phyloP scores from a whole-genome alignment of 192 early-diverging fungal species.

The Entomortierella parvispora region DNA sequence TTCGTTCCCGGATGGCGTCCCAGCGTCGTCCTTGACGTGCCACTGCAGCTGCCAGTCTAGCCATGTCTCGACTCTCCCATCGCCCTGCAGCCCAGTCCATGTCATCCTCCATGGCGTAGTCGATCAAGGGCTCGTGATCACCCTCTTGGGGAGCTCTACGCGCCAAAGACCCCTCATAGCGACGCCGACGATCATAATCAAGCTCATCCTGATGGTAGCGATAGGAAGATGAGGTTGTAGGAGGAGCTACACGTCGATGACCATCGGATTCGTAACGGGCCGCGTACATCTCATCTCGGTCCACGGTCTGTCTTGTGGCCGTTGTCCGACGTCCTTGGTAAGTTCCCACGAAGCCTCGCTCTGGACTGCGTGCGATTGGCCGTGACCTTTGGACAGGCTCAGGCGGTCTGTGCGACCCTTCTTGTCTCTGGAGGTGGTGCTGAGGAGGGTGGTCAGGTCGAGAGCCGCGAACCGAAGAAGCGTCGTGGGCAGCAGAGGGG shows the following conservation, averaged over 20 bases:
- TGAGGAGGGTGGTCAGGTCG: no score
- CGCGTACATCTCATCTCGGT: no score
- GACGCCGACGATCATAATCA: background rate
- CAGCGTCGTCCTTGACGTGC: constrained; percentile 45
- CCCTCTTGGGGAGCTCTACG: background rate
- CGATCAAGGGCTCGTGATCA: constrained; percentile 18
- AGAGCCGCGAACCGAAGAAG: background rate
- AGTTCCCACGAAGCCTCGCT: constrained; percentile 23
- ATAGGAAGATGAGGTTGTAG: background rate
- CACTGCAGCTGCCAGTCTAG: constrained; percentile 39
- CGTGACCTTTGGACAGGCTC: constrained; percentile 1
- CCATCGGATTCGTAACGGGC: background rate
- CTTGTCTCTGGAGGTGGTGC: no score
- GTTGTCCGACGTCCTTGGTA: background rate
- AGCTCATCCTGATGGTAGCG: background rate
- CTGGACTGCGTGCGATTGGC: constrained; percentile 29
- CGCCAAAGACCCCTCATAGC: no score
- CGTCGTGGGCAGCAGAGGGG: background rate
- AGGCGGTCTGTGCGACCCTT: constrained; percentile 13
- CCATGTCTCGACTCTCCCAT: constrained; percentile 49
- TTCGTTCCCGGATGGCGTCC: constrained; percentile 41
- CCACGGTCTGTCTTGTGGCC: no score
- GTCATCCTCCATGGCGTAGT: constrained; percentile 34
- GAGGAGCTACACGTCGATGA: background rate
- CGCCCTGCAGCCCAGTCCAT: constrained; percentile 43